phyloP scores from a whole-genome alignment of 2,329 filamentous ascomycete species.

The Diplodia intermedia region DNA sequence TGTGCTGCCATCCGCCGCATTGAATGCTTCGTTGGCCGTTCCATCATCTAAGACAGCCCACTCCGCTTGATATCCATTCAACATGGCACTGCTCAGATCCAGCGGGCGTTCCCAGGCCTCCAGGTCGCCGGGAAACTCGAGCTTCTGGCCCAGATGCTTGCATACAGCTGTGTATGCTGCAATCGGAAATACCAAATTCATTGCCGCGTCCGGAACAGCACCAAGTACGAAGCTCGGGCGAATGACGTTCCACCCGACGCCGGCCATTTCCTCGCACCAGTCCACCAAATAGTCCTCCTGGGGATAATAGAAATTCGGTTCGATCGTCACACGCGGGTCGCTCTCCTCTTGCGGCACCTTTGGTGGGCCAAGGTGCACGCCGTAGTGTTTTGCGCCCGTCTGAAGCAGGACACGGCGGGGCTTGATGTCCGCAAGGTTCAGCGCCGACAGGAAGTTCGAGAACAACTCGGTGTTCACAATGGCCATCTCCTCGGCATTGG shows the following conservation, averaged over 20 bases:
- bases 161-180: conserved; percentile 60
- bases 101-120: conserved; percentile 54
- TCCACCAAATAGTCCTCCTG: conserved; percentile 59
- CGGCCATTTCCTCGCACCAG: conserved; percentile 49
- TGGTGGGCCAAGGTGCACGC: conserved; percentile 56
- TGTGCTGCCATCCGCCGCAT: conserved; percentile 54
- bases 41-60: conserved; percentile 56
- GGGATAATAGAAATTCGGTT: conserved; percentile 63
- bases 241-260: conserved; percentile 55
- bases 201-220: conserved; percentile 57
- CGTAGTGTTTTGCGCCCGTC: conserved; percentile 62
- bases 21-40: conserved; percentile 57
- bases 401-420: conserved; percentile 59
- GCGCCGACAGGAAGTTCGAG: conserved; percentile 56
- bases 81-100: conserved; percentile 53
- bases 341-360: conserved; percentile 55
- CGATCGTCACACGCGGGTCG: conserved; percentile 53
- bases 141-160: conserved; percentile 49
- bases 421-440: conserved; percentile 51
- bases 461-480: conserved; percentile 56
- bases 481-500: conserved; percentile 58
- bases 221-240: conserved; percentile 59
- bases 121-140: conserved; percentile 56
- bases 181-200: conserved; percentile 58
- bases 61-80: conserved; percentile 59